A percentile compares a stretch with the other conserved stretches of the same genome.
Evolutionary conservation across 2,329 filamentous ascomycete genomes (phyloP).

Genomic region (Trichoderma semiorbis): DNA sequence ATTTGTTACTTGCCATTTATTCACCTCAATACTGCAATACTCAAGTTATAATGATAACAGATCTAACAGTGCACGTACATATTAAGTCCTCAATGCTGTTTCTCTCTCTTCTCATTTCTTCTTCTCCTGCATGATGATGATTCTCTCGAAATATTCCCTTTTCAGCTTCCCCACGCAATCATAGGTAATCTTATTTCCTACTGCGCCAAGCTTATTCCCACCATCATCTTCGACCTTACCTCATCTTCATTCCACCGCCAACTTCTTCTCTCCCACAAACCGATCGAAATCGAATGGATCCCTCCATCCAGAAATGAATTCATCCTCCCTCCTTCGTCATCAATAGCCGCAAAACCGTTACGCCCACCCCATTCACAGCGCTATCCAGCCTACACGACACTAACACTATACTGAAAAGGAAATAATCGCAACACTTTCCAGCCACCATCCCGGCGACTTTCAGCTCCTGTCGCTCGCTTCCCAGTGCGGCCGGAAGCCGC

Average conservation of each 20-base stretch:
- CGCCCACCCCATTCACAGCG: neutral
- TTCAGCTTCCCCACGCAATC: neutral
- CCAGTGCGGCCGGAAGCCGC: neutral
- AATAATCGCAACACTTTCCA: neutral
- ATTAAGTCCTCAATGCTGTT: neutral
- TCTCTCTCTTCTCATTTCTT: neutral
- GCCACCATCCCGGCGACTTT: neutral
- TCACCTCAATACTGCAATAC: neutral
- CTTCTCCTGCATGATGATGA: neutral
- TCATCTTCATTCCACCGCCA: neutral
- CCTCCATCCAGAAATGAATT: neutral
- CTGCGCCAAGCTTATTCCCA: neutral
- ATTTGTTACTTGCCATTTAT: neutral
- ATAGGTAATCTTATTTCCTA: neutral
- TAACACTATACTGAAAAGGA: neutral
- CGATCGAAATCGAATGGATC: neutral
- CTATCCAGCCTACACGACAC: neutral
- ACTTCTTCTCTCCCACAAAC: neutral
- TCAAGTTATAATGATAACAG: neutral
- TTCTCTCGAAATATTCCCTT: neutral
- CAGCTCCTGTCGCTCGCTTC: neutral
- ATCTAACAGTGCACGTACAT: neutral
- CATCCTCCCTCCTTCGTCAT: neutral
- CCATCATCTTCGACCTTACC: neutral
- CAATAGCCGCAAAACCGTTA: neutral